Evolutionary conservation across 2,329 filamentous ascomycete species (phyloP).

Genomic region (Neospermospora avenae): DNA sequence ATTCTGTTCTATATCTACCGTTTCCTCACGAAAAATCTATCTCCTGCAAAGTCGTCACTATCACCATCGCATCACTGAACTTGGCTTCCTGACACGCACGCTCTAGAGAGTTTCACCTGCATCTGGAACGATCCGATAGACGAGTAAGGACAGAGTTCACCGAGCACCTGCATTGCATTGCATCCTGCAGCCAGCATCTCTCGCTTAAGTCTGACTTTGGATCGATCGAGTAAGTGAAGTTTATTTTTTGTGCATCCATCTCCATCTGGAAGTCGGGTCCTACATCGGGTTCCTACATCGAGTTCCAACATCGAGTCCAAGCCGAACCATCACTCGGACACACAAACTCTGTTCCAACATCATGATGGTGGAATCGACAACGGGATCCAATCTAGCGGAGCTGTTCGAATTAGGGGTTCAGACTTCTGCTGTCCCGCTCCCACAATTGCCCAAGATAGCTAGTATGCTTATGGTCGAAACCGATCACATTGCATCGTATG

Average conservation of each 20-base stretch:
- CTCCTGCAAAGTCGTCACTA: slow-evolving; percentile 13
- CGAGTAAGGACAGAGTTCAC: slow-evolving; percentile 21
- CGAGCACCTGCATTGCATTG: slow-evolving; percentile 8
- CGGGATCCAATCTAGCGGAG: neutral
- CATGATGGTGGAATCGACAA: neutral
- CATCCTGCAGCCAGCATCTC: slow-evolving; percentile 21
- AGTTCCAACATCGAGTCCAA: neutral
- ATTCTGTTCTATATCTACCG: slow-evolving; percentile 12
- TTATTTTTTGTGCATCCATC: slow-evolving; percentile 1
- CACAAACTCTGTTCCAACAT: neutral
- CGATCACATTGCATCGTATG: neutral
- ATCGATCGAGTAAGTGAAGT: slow-evolving; percentile 17
- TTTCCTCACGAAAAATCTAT: slow-evolving; percentile 2
- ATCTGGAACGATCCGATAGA: slow-evolving; percentile 8
- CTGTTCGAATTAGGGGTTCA: too few species aligned
- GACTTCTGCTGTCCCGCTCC: slow-evolving; percentile 1
- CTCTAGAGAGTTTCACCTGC: slow-evolving; percentile 8
- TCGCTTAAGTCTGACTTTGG: neutral
- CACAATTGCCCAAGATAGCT: neutral
- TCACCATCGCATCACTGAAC: slow-evolving; percentile 18
- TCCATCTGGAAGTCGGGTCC: neutral
- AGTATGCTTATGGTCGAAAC: too few species aligned
- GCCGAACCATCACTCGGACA: neutral
- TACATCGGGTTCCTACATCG: neutral
- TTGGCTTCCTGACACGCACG: slow-evolving; percentile 13